These are phyloP conservation scores for Pleurotus ostreatus DNA, from an alignment of 768 basidiomycete genomes.

Conservation along the genomic window DNA sequence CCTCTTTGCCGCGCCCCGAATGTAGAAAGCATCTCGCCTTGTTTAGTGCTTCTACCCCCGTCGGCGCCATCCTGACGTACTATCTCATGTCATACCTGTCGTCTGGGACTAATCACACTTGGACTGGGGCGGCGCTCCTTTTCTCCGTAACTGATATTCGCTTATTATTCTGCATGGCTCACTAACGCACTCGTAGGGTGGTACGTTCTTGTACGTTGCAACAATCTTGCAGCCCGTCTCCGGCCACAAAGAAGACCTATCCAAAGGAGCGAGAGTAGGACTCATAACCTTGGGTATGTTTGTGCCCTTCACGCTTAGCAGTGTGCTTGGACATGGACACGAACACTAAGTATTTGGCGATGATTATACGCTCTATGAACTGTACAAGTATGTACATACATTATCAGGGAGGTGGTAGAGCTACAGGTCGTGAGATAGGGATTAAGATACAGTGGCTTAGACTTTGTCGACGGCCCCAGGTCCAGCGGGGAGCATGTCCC, in stretches of 20 bases:
- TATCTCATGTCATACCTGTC: conserved; percentile 55
- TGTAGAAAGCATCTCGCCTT: conserved; percentile 72
- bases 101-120: conserved; percentile 36
- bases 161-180: conserved; percentile 3
- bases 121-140: conserved; percentile 76
- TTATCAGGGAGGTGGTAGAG: too few species aligned
- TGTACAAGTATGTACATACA: too few species aligned
- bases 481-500: neutral
- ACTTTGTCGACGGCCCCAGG: neutral
- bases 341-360: conserved; percentile 13
- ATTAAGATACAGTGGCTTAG: neutral
- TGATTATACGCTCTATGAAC: too few species aligned
- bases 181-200: conserved; percentile 50
- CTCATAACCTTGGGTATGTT: conserved; percentile 69
- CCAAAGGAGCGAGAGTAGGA: conserved; percentile 39
- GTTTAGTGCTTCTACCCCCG: conserved; percentile 83
- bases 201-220: conserved; percentile 92
- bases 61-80: conserved; percentile 79
- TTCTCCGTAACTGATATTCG: conserved; percentile 63
- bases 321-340: conserved; percentile 61
- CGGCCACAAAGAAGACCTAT: conserved; percentile 41
- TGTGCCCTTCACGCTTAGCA: conserved; percentile 58
- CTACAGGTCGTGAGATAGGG: neutral
- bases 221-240: conserved; percentile 82
- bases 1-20: conserved; percentile 58